These are phyloP conservation scores for Corylus americana DNA, from an alignment of 306 rosid genomes.

Conservation along the genomic window DNA sequence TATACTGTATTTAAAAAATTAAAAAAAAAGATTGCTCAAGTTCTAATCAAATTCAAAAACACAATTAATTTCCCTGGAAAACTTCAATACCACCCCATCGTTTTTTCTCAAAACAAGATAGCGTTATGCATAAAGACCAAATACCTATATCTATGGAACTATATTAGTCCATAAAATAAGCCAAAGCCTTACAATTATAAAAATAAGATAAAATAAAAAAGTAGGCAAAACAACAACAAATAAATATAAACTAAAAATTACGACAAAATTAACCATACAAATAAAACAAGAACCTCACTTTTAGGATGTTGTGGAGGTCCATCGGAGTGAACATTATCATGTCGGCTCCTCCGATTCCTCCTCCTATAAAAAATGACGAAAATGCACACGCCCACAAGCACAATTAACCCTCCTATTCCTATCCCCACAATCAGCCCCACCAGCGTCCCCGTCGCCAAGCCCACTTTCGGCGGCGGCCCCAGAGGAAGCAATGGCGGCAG, in stretches of 20 bases:
- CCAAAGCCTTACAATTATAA: background rate
- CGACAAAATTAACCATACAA: background rate
- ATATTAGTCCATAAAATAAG: background rate
- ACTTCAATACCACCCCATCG: too few species aligned
- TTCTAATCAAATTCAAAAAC: too few species aligned
- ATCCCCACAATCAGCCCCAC: constrained; percentile 30
- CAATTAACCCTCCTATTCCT: constrained; percentile 37
- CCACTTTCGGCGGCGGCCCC: background rate
- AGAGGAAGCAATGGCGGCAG: background rate
- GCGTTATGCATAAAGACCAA: too few species aligned
- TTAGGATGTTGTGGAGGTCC: constrained; percentile 23
- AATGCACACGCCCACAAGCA: constrained; percentile 34
- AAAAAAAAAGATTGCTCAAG: too few species aligned
- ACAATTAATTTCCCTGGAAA: too few species aligned
- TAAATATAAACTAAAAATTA: background rate
- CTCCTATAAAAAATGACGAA: constrained; percentile 25
- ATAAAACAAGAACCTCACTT: constrained; percentile 21
- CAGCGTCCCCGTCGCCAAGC: background rate
- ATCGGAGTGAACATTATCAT: background rate
- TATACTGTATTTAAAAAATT: too few species aligned
- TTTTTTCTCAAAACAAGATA: too few species aligned
- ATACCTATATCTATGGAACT: too few species aligned
- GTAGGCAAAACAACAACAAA: background rate
- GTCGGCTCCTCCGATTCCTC: constrained; percentile 25
- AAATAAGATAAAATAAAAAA: background rate